Conservation (phyloP, 2,329 filamentous ascomycete genomes). For the Penicillium expansum region DNA sequence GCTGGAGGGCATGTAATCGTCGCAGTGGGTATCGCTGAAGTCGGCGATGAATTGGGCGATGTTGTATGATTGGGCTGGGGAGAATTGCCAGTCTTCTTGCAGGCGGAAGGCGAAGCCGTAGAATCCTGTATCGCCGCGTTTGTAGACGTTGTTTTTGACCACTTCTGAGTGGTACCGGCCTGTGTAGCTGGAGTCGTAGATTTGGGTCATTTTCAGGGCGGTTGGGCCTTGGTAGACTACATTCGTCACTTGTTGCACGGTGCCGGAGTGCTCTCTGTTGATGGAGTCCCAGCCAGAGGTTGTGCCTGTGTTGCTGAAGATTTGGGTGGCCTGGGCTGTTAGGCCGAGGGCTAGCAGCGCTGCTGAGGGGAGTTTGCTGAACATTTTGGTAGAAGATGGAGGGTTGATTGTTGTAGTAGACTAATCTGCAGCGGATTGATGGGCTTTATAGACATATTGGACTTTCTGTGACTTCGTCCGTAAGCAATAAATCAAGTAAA, state of each 20-base stretch:
- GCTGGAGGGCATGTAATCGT: conserved; percentile 50
- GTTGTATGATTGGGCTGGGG: conserved; percentile 47
- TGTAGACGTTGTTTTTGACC: conserved; percentile 46
- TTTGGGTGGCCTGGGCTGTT: conserved; percentile 13
- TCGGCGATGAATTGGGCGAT: conserved; percentile 54
- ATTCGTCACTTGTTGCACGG: conserved; percentile 44
- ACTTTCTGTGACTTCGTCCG: background rate
- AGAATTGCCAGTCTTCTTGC: conserved; percentile 47
- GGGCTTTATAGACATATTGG: background rate
- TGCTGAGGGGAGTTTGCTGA: background rate
- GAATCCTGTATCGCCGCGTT: conserved; percentile 46
- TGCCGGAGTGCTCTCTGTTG: conserved; percentile 45
- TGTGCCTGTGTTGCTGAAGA: conserved; percentile 29
- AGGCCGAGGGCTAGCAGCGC: background rate
- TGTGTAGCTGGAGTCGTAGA: conserved; percentile 42
- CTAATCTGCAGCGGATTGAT: background rate
- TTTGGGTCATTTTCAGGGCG: conserved; percentile 44
- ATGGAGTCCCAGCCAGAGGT: conserved; percentile 43
- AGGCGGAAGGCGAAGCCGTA: conserved; percentile 55
- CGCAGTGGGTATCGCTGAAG: conserved; percentile 44
- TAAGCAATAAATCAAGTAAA: background rate
- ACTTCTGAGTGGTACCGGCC: conserved; percentile 53
- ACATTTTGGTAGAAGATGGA: background rate
- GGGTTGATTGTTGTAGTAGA: background rate
- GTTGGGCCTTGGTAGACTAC: conserved; percentile 40